Evolutionary conservation across 257 asterid species (phyloP), one percentile per base, ranked within the genome.

Genomic region (Jasminum sambac): DNA sequence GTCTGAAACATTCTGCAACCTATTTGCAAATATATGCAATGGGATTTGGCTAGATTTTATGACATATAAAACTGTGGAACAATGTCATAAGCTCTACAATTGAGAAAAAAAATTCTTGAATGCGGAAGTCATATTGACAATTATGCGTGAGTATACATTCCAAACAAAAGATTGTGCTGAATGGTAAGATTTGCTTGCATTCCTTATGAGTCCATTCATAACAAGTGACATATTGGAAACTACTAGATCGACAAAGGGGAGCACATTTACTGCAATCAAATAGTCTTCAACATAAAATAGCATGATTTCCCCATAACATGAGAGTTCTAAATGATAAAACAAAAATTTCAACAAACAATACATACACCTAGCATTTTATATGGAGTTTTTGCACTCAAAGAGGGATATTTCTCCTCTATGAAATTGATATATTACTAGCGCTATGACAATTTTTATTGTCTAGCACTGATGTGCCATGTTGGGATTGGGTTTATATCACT

Each of bases 251-350:
- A n/a, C n/a, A 44, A 19, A 44, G 19, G n/a, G 21, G 8, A 9
- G 8, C 41, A 2, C 41, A 0, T 38, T 5, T 2, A 44, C 16
- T 12, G 13, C 19, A 44, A 44, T 5, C 5, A 44, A 44, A 14
- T 44, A 44, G 68, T 41, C 64, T 30, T 39, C 66, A 62, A 11
- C 34, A 36, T 55, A 50, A 71, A 41, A 44, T 48, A 39, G 8
- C 14, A 8, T 4, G 34, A 40, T 36, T 61, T 74, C n/a, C 46
- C 38, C 46, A 43, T 58, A 52, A 57, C 6, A 63, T 38, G 42
- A 8, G 37, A 34, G 64, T 17, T 43, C 41, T 7, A 16, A 39
- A 12, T 23, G 36, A 69, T 42, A 21, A 17, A 39, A 62, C 0
- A 2, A 1, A 13, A 7, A 39, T 17, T 72, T 39, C 24, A 17